phyloP scores from a whole-genome alignment of 768 basidiomycete species.

The Dentipellis fragilis region DNA sequence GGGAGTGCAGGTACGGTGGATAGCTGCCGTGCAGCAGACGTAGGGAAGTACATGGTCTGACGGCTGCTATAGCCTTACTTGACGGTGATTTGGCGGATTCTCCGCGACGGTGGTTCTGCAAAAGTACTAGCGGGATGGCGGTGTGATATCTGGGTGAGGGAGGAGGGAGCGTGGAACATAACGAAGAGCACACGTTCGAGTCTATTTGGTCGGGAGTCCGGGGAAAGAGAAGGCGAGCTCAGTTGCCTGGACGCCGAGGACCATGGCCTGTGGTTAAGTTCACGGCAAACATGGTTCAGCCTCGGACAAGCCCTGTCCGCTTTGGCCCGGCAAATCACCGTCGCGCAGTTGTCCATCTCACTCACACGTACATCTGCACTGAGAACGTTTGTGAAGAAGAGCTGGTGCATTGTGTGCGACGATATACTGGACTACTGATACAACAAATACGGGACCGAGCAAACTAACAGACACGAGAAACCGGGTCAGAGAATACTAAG shows the following conservation, averaged over 20 bases:
- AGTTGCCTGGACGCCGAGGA: not conserved
- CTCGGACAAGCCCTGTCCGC: not conserved
- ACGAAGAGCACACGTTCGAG: not conserved
- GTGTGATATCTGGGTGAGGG: too few relatives aligned
- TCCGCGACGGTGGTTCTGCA: too few relatives aligned
- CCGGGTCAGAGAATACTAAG: not conserved
- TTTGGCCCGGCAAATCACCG: not conserved
- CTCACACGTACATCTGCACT: not conserved
- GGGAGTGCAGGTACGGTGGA: conserved; percentile 62
- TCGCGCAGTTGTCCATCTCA: not conserved
- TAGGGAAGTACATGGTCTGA: conserved; percentile 72
- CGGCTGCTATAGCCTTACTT: not conserved
- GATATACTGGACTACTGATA: not conserved
- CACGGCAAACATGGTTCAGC: not conserved
- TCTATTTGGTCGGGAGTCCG: not conserved
- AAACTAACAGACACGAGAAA: not conserved
- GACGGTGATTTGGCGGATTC: too few relatives aligned
- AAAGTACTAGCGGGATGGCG: not conserved
- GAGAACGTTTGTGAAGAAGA: not conserved
- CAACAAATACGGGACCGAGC: not conserved
- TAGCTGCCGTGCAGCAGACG: conserved; percentile 64
- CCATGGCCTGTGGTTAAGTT: not conserved
- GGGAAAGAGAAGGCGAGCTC: not conserved
- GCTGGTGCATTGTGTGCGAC: not conserved
- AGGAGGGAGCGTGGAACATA: not conserved